These are phyloP conservation scores for Fusarium napiforme DNA, from an alignment of 2,329 filamentous ascomycete species.

Conservation along the genomic window DNA sequence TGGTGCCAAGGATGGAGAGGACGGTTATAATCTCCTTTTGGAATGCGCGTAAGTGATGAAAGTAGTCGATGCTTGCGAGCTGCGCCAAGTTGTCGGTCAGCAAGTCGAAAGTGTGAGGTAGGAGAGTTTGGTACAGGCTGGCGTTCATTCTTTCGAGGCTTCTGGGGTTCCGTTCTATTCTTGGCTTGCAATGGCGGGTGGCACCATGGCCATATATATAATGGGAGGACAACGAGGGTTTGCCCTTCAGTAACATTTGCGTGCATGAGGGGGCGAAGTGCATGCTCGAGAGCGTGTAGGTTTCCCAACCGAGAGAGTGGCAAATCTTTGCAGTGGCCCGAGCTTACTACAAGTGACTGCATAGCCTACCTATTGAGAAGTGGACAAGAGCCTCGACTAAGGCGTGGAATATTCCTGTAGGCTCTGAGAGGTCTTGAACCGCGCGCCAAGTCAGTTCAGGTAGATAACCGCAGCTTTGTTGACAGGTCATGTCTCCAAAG, in stretches of 20 bases:
- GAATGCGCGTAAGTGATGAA: background rate
- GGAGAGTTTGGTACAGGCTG: background rate
- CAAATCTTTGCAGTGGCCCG: no score
- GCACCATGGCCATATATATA: no score
- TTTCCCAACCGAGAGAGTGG: background rate
- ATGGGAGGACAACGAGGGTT: background rate
- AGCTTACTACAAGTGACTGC: background rate
- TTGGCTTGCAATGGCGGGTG: background rate
- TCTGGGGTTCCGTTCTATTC: background rate
- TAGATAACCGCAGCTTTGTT: no score
- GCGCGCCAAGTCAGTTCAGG: background rate
- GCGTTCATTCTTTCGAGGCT: background rate
- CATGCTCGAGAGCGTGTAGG: accelerated
- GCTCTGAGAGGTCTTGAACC: background rate
- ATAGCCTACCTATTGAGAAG: no score
- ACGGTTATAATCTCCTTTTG: no score
- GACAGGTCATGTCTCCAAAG: background rate
- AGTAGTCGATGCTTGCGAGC: background rate
- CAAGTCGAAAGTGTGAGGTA: background rate
- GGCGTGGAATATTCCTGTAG: background rate
- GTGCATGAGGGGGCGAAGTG: background rate
- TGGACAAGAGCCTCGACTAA: background rate
- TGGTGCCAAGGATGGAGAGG: background rate
- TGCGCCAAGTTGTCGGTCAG: background rate
- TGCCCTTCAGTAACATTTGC: background rate